Evolutionary conservation across 2,329 filamentous ascomycete genomes (phyloP).

Genomic region (Aspergillus texensis): DNA sequence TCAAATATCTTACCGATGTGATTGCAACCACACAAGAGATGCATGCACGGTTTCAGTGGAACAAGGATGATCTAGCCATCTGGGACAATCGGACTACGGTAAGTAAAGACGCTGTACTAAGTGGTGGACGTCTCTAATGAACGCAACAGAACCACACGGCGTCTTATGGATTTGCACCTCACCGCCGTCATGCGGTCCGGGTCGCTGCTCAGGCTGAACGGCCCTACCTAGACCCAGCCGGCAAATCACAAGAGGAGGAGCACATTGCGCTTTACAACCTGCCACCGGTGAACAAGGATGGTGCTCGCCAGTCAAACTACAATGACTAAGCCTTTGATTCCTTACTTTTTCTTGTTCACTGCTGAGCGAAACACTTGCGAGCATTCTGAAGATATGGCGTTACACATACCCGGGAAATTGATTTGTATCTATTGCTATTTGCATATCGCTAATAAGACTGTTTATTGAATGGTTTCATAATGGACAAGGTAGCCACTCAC

Average conservation of each 20-base stretch:
- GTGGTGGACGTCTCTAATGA: background rate
- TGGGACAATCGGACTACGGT: slow-evolving; percentile 67
- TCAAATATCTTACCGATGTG: slow-evolving; percentile 57
- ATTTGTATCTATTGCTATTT: background rate
- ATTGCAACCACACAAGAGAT: slow-evolving; percentile 65
- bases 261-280: slow-evolving; percentile 51
- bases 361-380: slow-evolving; percentile 4
- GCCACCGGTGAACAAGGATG: slow-evolving; percentile 58
- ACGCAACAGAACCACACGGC: slow-evolving; percentile 54
- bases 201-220: slow-evolving; percentile 52
- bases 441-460: background rate
- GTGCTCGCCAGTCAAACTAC: slow-evolving; percentile 58
- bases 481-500: background rate
- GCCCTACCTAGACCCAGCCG: slow-evolving; percentile 47
- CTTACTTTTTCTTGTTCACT: background rate
- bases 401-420: slow-evolving; percentile 3
- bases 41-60: slow-evolving; percentile 69
- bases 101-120: slow-evolving; percentile 19
- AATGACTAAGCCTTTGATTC: slow-evolving; percentile 48
- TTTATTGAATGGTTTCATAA: background rate
- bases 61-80: slow-evolving; percentile 65
- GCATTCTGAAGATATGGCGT: slow-evolving; percentile 5
- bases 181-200: slow-evolving; percentile 58
- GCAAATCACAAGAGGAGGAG: slow-evolving; percentile 59
- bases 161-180: slow-evolving; percentile 60